Base-by-base conservation (phyloP, 805 yeast genomes). In the Candida insectorum region DNA sequence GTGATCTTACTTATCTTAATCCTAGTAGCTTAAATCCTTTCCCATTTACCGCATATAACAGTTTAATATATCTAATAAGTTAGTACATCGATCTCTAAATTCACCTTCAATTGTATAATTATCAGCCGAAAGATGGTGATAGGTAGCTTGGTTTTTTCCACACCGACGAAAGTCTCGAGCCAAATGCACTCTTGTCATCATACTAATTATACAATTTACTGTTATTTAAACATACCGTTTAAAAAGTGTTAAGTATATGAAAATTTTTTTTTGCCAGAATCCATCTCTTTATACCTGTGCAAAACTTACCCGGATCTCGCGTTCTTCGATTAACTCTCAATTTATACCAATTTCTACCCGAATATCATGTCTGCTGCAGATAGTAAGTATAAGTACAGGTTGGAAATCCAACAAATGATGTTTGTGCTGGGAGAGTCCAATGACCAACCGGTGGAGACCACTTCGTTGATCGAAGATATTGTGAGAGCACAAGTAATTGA, bases 81-180 rank as follows among this genome's bases (percentile, higher is more conserved):
- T 20, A 20, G 22, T 20, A 20, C 11, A 20, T 11, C 10, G 11
- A 20, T n/a, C n/a, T n/a, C n/a, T n/a, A n/a, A n/a, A n/a, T n/a
- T n/a, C n/a, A n/a, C n/a, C n/a, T n/a, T n/a, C n/a, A n/a, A n/a
- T n/a, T n/a, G n/a, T n/a, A 19, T 34, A 18, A 32, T 32, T 24
- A 25, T 37, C 40, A 37, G 40, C 24, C 40, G 37, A 37, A 37
- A 37, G 40, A 37, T 32, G 44, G 44, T 39, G 47, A 34, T 37
- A 88, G 96, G 96, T 88, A 88, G 96, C 96, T 81, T 75, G 95
- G 79, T 71, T 85, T 85, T 85, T 85, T 88, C 96, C 96, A 88
- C 96, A 88, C 74, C 89, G 88, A 84, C 88, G 71, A 62, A 73
- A 59, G 84, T 84, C 96, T 87, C 95, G 96, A 88, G 96, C 96